Percentiles rank a stretch among this genome's conserved stretches.
These are phyloP conservation scores for Puccinia polysora DNA, from an alignment of 1,284 basidiomycete genomes.

Conservation along the genomic window DNA sequence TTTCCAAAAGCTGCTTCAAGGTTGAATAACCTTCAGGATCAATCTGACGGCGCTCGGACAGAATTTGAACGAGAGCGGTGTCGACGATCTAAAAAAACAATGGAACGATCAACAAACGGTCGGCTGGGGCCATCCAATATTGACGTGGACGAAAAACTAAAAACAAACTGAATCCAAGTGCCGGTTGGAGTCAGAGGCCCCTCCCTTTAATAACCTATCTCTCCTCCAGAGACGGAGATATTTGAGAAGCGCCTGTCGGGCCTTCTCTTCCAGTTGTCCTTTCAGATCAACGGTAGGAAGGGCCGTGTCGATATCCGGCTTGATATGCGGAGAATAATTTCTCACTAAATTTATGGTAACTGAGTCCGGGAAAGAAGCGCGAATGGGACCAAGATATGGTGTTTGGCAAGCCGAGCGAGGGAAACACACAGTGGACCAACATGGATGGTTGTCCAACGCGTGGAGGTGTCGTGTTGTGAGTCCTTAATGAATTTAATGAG, in stretches of 20 bases:
- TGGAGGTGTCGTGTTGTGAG: not conserved
- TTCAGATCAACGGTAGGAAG: conserved; percentile 65
- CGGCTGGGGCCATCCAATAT: conserved; percentile 35
- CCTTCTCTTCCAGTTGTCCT: conserved; percentile 61
- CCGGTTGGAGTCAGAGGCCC: conserved; percentile 46
- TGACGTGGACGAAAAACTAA: conserved; percentile 8
- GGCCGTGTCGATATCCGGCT: conserved; percentile 65
- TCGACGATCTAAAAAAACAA: conserved; percentile 63
- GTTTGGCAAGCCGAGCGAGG: not conserved
- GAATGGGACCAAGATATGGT: conserved; percentile 36
- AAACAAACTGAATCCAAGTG: conserved; percentile 54
- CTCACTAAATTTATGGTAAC: conserved; percentile 78
- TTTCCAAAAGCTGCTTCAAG: conserved; percentile 62
- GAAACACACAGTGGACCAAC: not conserved
- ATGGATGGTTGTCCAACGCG: not conserved
- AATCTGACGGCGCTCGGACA: conserved; percentile 63
- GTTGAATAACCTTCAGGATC: conserved; percentile 55
- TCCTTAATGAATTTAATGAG: not conserved
- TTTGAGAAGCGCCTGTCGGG: conserved; percentile 64
- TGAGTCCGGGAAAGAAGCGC: conserved; percentile 54
- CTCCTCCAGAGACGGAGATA: conserved; percentile 61
- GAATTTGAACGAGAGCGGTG: conserved; percentile 71
- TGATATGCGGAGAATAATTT: conserved; percentile 78
- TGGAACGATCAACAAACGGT: conserved; percentile 26
- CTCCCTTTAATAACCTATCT: conserved; percentile 49